phyloP scores from a whole-genome alignment of 2,329 filamentous ascomycete species.

The Westerdykella ornata region DNA sequence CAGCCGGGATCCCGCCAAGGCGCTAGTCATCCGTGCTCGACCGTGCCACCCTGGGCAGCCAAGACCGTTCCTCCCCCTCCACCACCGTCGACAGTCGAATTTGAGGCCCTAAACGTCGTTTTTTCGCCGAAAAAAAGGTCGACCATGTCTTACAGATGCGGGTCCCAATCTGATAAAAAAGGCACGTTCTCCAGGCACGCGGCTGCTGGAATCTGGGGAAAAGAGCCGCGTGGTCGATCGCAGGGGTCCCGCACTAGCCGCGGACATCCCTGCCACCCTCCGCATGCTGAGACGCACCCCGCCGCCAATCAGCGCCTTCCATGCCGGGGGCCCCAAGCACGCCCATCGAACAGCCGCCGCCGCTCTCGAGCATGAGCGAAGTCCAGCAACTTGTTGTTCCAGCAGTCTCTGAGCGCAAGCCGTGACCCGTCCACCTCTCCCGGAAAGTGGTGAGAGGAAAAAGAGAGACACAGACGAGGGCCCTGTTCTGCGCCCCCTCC shows the following conservation, averaged over 20 bases:
- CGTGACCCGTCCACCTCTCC: too few species aligned
- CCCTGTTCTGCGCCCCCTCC: conserved; percentile 9
- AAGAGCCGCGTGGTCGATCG: conserved; percentile 4
- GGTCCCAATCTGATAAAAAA: conserved; percentile 20
- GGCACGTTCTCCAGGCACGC: conserved; percentile 20
- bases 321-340: conserved; percentile 6
- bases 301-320: conserved; percentile 9
- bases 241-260: not conserved
- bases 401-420: conserved; percentile 32
- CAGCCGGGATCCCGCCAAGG: not conserved
- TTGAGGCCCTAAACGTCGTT: conserved; percentile 27
- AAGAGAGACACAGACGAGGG: too few species aligned
- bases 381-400: too few species aligned
- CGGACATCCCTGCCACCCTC: not conserved
- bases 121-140: conserved; percentile 30
- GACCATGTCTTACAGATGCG: conserved; percentile 19
- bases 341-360: conserved; percentile 10
- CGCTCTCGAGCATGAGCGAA: conserved; percentile 13
- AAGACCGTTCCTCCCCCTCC: conserved; percentile 17
- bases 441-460: too few species aligned
- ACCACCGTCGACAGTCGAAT: conserved; percentile 15
- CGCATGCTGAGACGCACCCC: conserved; percentile 1
- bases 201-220: conserved; percentile 13
- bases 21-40: conserved; percentile 19
- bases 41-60: conserved; percentile 16